These are phyloP conservation scores for Cucumis variabilis DNA, from an alignment of 331 rosid species.

Conservation along the genomic window DNA sequence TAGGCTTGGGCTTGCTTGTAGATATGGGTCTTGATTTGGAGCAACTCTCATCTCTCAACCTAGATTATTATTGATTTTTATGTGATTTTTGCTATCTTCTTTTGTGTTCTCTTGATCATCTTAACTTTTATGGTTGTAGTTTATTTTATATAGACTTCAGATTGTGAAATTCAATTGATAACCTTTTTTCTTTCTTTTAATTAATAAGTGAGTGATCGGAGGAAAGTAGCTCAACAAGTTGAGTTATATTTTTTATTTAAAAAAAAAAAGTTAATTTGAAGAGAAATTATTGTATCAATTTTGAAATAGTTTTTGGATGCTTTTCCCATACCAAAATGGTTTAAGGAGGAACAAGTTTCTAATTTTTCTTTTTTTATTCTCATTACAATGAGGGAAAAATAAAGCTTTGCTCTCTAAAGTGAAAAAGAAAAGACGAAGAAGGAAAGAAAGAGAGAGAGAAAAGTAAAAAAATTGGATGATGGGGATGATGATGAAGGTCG, in stretches of 20 bases:
- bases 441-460: neutral
- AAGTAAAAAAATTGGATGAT: constrained; percentile 26
- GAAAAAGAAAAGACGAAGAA: neutral
- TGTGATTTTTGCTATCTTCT: too few relatives aligned
- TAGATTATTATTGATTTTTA: too few relatives aligned
- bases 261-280: neutral
- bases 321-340: neutral
- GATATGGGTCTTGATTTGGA: too few relatives aligned
- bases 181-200: too few relatives aligned
- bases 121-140: too few relatives aligned
- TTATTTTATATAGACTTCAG: too few relatives aligned
- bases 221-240: too few relatives aligned
- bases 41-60: too few relatives aligned
- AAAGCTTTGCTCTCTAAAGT: neutral
- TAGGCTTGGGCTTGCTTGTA: too few relatives aligned
- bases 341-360: constrained; percentile 35
- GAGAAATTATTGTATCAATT: neutral
- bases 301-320: neutral
- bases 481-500: constrained; percentile 42
- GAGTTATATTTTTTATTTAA: too few relatives aligned
- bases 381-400: neutral
- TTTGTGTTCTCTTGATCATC: too few relatives aligned
- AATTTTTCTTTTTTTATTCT: neutral
- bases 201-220: too few relatives aligned
- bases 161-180: neutral